Base-by-base conservation (phyloP, 2,329 filamentous ascomycete species). In the Microascus cirrosus region DNA sequence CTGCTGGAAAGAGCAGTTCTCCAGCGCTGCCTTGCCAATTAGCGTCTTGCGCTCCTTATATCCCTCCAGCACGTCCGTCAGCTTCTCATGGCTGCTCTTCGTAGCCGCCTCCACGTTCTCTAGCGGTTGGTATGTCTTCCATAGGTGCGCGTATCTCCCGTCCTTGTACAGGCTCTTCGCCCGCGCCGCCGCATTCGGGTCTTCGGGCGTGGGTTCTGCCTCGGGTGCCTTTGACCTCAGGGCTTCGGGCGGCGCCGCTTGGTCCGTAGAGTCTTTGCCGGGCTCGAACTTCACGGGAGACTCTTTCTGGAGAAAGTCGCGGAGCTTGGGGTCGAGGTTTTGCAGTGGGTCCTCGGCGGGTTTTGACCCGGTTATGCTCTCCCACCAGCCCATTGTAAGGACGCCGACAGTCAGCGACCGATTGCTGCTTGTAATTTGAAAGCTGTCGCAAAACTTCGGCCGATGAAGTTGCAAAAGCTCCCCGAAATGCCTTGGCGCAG, bases 1-100 rank as follows among this genome's bases (percentile, higher is more conserved):
- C 74, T 96, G 90, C 69, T 95, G 90, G 60, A 92, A 71, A 1
- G 90, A 87, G 71, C 94, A 99, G 70, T 97, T 99, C 74, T 99
- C 94, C 67, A 96, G 77, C 11, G 93, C 92, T 1, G 90, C 89
- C 50, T 81, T 79, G 34, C 89, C 89, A 61, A 97, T 89, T 58
- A 84, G 80, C 36, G 83, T 81, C 68, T 88, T 90, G 61, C 91
- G 85, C 67, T 89, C 84, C 70, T 96, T 95, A 79, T 86, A 95
- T 7, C 84, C 85, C 57, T 93, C 87, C 56, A 96, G 76, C 58
- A 97, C 85, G 68, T 90, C 84, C 69, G 82, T 79, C 63, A 95
- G 79, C 69, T 88, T 87, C 68, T 96, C 91, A 66, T 90, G 84
- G 64, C 94, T 88, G 45, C 82, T 83, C 68, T 87, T 87, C 22